Evolutionary conservation across 106 monocot genomes (phyloP).

Genomic region (Acorus gramineus): DNA sequence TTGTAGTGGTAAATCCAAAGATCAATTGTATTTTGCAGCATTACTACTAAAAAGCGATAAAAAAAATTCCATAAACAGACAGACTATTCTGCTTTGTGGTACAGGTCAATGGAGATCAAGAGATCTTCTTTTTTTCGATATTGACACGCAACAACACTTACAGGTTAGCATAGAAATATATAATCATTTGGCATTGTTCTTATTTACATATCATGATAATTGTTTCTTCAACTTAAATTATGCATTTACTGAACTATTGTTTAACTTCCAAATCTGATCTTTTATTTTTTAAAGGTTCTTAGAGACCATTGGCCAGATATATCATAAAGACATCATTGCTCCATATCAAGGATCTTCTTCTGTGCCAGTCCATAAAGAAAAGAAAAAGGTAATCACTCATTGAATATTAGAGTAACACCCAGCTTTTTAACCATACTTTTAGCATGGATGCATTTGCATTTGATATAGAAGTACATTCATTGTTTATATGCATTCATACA

Average conservation of each 20-base stretch:
- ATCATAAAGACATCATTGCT: conserved; percentile 17
- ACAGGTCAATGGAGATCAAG: conserved; percentile 68
- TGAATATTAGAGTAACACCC: too few relatives aligned
- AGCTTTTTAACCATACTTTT: too few relatives aligned
- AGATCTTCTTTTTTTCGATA: conserved; percentile 46
- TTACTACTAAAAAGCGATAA: background rate
- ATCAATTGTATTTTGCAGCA: background rate
- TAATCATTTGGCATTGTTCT: too few relatives aligned
- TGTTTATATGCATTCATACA: too few relatives aligned
- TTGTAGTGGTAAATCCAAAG: background rate
- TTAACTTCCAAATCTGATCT: background rate
- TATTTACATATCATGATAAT: too few relatives aligned
- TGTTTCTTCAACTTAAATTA: too few relatives aligned
- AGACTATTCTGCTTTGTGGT: conserved; percentile 2
- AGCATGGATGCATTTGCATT: too few relatives aligned
- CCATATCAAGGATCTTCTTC: conserved; percentile 19
- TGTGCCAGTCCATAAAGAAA: conserved; percentile 33
- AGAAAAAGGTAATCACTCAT: conserved; percentile 46
- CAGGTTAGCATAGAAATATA: conserved; percentile 21
- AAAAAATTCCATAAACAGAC: too few relatives aligned
- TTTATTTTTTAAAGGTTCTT: conserved; percentile 36
- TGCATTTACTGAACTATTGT: too few relatives aligned
- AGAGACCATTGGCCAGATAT: conserved; percentile 37
- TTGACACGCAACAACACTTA: conserved; percentile 26
- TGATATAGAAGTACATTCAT: too few relatives aligned